Evolutionary conservation across 306 rosid genomes (phyloP), one percentile per base, ranked within the genome.

Genomic region (Senna siamea): DNA sequence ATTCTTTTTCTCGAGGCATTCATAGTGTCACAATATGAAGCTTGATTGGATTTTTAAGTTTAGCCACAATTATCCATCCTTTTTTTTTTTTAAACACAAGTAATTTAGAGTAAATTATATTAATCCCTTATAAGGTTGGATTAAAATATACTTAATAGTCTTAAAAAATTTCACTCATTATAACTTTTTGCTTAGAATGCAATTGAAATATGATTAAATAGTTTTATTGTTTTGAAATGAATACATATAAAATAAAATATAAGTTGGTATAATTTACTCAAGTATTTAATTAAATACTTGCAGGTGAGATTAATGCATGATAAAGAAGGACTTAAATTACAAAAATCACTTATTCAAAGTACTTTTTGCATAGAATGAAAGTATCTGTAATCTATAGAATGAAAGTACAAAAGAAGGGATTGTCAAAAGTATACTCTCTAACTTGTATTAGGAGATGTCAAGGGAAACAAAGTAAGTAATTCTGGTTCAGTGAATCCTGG

Each of bases 391-490:
- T 69, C 44, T 63, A 66, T 43, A 68, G 23, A 57, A 44, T 38
- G 74, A 23, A 53, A 50, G 76, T 37, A 54, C 64, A 54, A 20
- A 53, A 14, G 28, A 35, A 72, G 63, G 15, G 28, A 65, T 67
- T 7, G 8, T 72, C 62, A 70, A 69, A 74, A 62, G 62, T 52
- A 71, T 9, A 75, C 63, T 46, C 37, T 60, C 20, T 77, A 79
- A 68, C 44, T 52, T 74, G 80, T 26, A 41, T 23, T 81, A 9
- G 88, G 89, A 76, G 95, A 89, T 46, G 81, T 55, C 28, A 85
- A 11, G 26, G 98, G 98, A 80, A 93, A 93, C 82, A 90, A 76
- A 58, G 78, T 32, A 56, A 90, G 96, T 72, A 93, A 78, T 47
- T 83, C 88, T 12, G 95, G 98, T 38, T 85, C 79, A 67, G 56